Evolutionary conservation across 768 basidiomycete species (phyloP).

Genomic region (Leccinum uliginosum): DNA sequence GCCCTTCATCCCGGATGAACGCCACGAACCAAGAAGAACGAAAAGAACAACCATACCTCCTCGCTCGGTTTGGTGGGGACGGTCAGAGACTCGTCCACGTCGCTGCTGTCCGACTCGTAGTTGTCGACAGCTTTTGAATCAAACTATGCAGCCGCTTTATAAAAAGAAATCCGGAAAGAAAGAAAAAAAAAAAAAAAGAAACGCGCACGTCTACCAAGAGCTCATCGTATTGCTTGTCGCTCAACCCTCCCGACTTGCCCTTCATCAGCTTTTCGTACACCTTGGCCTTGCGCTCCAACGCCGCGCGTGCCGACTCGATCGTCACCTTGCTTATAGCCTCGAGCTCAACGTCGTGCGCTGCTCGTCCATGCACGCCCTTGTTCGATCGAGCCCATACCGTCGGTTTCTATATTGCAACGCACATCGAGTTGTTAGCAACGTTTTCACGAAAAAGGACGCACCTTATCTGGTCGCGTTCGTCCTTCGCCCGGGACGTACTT

Average conservation of each 20-base stretch:
- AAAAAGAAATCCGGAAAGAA: background rate
- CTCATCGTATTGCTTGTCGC: conserved; percentile 65
- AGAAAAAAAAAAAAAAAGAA: background rate
- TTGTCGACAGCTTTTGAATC: conserved; percentile 51
- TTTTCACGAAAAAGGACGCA: conserved; percentile 22
- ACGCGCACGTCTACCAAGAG: conserved; percentile 72
- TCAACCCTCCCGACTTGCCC: conserved; percentile 76
- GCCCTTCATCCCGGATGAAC: conserved; percentile 36
- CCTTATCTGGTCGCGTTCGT: conserved; percentile 65
- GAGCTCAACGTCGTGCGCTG: conserved; percentile 63
- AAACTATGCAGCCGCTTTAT: conserved; percentile 43
- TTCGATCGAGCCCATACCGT: conserved; percentile 75
- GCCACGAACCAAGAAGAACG: too few species aligned
- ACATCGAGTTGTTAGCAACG: background rate
- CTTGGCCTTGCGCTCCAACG: conserved; percentile 72
- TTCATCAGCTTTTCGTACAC: conserved; percentile 75
- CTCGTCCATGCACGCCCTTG: conserved; percentile 64
- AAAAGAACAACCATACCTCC: conserved; percentile 30
- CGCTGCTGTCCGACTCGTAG: conserved; percentile 69
- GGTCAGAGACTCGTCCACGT: conserved; percentile 72
- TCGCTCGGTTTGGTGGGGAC: conserved; percentile 44
- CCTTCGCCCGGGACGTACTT: conserved; percentile 56
- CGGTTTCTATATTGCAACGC: conserved; percentile 51
- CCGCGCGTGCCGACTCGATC: conserved; percentile 65
- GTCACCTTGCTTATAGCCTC: conserved; percentile 68